These are phyloP conservation scores for Euphrasia arctica DNA, from an alignment of 305 asterid genomes.

Conservation along the genomic window DNA sequence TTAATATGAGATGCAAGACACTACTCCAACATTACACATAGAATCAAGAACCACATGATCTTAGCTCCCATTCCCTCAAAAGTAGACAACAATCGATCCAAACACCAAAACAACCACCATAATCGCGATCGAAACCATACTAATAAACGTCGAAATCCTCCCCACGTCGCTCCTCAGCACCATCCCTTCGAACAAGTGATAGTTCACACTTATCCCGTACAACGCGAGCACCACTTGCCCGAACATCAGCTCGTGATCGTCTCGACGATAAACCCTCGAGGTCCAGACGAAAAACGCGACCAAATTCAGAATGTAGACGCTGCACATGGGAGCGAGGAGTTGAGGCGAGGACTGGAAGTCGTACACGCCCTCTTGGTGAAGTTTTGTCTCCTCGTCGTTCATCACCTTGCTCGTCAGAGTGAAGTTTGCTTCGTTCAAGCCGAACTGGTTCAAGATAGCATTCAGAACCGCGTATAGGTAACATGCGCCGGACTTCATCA, in stretches of 20 bases:
- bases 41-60: not conserved
- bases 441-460: slow-evolving; percentile 37
- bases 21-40: not conserved
- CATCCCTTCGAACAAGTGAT: slow-evolving; percentile 60
- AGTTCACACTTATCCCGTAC: slow-evolving; percentile 42
- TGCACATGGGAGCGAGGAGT: slow-evolving; percentile 45
- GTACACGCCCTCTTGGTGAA: slow-evolving; percentile 40
- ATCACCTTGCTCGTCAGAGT: slow-evolving; percentile 46
- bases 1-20: not conserved
- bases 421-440: slow-evolving; percentile 48
- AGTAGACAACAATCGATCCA: slow-evolving; percentile 27
- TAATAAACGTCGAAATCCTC: slow-evolving; percentile 32
- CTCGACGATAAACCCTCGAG: slow-evolving; percentile 12
- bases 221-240: slow-evolving; percentile 38
- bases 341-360: slow-evolving; percentile 46
- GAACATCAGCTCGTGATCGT: slow-evolving; percentile 26
- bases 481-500: slow-evolving; percentile 51
- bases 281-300: slow-evolving; percentile 36
- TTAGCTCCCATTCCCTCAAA: not conserved
- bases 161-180: slow-evolving; percentile 53
- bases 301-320: slow-evolving; percentile 41
- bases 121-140: slow-evolving; percentile 31
- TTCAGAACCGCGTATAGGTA: slow-evolving; percentile 40
- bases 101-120: slow-evolving; percentile 25
- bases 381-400: slow-evolving; percentile 40